Conservation (phyloP, 2,329 filamentous ascomycete species). For the Lizonia empirigonia region DNA sequence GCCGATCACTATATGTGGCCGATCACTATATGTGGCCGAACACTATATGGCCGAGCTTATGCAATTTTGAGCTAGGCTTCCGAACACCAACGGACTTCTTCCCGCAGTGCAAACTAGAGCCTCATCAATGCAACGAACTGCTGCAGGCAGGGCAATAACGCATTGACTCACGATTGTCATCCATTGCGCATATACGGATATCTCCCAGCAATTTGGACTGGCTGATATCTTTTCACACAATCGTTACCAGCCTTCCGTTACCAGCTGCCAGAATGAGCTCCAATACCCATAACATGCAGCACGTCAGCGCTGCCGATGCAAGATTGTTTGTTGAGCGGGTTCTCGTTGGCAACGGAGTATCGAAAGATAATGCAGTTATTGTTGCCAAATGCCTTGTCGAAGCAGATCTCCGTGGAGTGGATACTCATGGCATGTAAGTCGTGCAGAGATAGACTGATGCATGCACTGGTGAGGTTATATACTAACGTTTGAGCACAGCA, state of each 20-base stretch:
- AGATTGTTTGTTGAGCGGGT: slow-evolving; percentile 58
- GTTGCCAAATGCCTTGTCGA: slow-evolving; percentile 72
- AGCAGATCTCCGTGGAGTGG: slow-evolving; percentile 78
- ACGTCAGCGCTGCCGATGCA: slow-evolving; percentile 31
- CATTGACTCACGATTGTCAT: slow-evolving; percentile 1
- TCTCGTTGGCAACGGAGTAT: slow-evolving; percentile 66
- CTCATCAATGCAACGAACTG: neutral
- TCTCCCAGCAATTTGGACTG: neutral
- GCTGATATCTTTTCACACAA: no score
- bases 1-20: no score
- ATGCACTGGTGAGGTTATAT: neutral
- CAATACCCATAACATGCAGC: slow-evolving; percentile 18
- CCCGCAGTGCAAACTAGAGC: neutral
- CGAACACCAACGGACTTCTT: slow-evolving; percentile 5
- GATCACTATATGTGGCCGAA: no score
- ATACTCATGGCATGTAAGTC: slow-evolving; percentile 70
- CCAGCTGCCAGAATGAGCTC: no score
- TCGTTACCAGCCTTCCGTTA: no score
- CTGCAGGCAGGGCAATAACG: neutral
- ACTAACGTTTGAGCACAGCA: slow-evolving; percentile 41
- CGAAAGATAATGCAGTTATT: slow-evolving; percentile 62
- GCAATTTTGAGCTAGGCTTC: neutral
- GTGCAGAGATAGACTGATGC: slow-evolving; percentile 2
- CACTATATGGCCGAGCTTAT: no score
- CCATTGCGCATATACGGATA: neutral